A percentile compares a stretch with the other conserved stretches of the same genome.
These are phyloP conservation scores for Lodderomyces margitis DNA, from an alignment of 1,139 yeast species.

Conservation along the genomic window DNA sequence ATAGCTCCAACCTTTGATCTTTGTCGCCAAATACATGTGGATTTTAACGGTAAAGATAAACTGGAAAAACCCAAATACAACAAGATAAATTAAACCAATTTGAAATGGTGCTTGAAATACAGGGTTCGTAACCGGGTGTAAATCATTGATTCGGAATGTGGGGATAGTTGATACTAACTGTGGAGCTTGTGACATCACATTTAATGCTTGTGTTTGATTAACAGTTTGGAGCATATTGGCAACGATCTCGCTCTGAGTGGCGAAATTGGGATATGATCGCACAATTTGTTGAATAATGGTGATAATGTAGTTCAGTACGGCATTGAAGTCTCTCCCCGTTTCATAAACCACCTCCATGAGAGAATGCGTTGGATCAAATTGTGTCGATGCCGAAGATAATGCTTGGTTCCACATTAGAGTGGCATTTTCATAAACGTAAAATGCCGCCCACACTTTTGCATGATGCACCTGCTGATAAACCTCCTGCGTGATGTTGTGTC, in stretches of 20 bases:
- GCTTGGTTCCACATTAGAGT: conserved; percentile 22
- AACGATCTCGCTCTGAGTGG: conserved; percentile 22
- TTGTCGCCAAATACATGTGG: conserved; percentile 28
- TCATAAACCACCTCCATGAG: conserved; percentile 28
- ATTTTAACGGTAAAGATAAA: conserved; percentile 27
- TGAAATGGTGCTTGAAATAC: conserved; percentile 32
- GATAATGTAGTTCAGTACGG: conserved; percentile 23
- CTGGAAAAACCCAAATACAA: conserved; percentile 27
- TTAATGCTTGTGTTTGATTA: conserved; percentile 18
- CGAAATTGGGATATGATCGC: conserved; percentile 16
- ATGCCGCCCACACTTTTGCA: conserved; percentile 31
- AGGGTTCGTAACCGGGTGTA: conserved; percentile 24
- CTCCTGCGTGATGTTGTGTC: conserved; percentile 25
- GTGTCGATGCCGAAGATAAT: conserved; percentile 16
- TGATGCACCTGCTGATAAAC: conserved; percentile 30
- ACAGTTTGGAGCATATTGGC: conserved; percentile 21
- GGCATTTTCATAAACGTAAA: conserved; percentile 30
- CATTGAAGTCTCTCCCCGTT: conserved; percentile 34
- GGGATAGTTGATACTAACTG: conserved; percentile 25
- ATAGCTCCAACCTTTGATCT: conserved; percentile 37
- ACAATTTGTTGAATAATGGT: conserved; percentile 19
- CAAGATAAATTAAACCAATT: conserved; percentile 32
- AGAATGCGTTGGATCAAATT: conserved; percentile 17
- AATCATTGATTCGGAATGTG: conserved; percentile 20
- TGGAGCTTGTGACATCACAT: conserved; percentile 22